These are phyloP conservation scores for Phytophthora foliorum DNA, from an alignment of 352 stramenopile genomes.

Conservation along the genomic window DNA sequence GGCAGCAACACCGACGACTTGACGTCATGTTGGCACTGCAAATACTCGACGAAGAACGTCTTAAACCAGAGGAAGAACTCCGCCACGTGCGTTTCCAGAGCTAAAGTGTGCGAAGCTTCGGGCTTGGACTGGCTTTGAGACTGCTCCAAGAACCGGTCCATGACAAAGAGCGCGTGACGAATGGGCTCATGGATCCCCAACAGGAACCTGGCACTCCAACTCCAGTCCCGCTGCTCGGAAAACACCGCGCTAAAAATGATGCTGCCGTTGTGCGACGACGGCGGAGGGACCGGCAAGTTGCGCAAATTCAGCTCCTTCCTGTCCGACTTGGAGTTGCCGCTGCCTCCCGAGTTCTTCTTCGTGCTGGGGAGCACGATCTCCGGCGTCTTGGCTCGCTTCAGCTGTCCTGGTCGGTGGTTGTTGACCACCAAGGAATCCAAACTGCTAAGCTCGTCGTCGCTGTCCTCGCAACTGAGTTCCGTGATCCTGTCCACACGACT, in stretches of 20 bases:
- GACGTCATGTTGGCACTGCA: slow-evolving; percentile 71
- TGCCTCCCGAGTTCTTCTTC: slow-evolving; percentile 18
- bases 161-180: slow-evolving; percentile 84
- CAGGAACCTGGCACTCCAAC: slow-evolving; percentile 77
- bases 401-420: slow-evolving; percentile 28
- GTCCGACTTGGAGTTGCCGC: slow-evolving; percentile 11
- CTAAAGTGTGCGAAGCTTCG: slow-evolving; percentile 37
- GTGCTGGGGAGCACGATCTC: slow-evolving; percentile 39
- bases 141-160: slow-evolving; percentile 83
- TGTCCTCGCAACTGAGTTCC: slow-evolving; percentile 56
- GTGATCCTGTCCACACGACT: slow-evolving; percentile 55
- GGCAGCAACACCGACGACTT: slow-evolving; percentile 73
- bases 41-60: slow-evolving; percentile 78
- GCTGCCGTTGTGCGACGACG: slow-evolving; percentile 60
- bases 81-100: slow-evolving; percentile 55
- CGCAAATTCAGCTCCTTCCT: slow-evolving; percentile 44
- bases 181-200: slow-evolving; percentile 82
- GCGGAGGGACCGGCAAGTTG: slow-evolving; percentile 54
- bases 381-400: slow-evolving; percentile 41
- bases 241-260: slow-evolving; percentile 81
- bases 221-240: slow-evolving; percentile 62
- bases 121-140: slow-evolving; percentile 49
- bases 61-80: slow-evolving; percentile 87
- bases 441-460: slow-evolving; percentile 42
- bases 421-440: slow-evolving; percentile 24